These are phyloP conservation scores for Penicillium angulare DNA, from an alignment of 495 filamentous ascomycete genomes.

Conservation along the genomic window DNA sequence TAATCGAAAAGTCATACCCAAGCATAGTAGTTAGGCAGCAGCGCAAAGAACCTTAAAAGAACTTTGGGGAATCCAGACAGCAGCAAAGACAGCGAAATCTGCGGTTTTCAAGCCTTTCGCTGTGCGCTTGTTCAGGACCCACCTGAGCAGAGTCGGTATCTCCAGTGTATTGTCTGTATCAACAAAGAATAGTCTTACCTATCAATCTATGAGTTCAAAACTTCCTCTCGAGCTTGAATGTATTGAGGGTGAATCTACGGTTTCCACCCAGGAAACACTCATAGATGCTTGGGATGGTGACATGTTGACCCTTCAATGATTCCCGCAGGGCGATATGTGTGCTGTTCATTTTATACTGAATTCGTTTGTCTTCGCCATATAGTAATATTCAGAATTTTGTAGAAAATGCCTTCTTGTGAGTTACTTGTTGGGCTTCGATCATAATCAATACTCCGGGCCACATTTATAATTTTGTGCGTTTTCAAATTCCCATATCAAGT, in stretches of 20 bases:
- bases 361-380: too few relatives aligned
- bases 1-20: neutral
- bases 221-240: neutral
- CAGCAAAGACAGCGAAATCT: constrained; percentile 1
- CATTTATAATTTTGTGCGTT: too few relatives aligned
- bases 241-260: neutral
- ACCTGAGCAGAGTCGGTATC: neutral
- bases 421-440: too few relatives aligned
- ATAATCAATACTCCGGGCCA: too few relatives aligned
- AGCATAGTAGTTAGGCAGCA: constrained; percentile 1
- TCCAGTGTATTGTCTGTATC: neutral
- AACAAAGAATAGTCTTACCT: neutral
- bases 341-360: neutral
- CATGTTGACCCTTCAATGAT: neutral
- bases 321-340: neutral
- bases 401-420: too few relatives aligned
- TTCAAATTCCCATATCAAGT: too few relatives aligned
- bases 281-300: neutral
- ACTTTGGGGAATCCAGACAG: neutral
- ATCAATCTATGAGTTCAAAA: neutral
- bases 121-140: neutral
- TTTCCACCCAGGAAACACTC: neutral
- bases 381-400: too few relatives aligned
- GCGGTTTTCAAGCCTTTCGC: neutral
- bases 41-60: constrained; percentile 2